Percentiles rank a stretch among this genome's conserved stretches.
These are phyloP conservation scores for Candolleomyces eurysporus DNA, from an alignment of 768 basidiomycete species.

Conservation along the genomic window DNA sequence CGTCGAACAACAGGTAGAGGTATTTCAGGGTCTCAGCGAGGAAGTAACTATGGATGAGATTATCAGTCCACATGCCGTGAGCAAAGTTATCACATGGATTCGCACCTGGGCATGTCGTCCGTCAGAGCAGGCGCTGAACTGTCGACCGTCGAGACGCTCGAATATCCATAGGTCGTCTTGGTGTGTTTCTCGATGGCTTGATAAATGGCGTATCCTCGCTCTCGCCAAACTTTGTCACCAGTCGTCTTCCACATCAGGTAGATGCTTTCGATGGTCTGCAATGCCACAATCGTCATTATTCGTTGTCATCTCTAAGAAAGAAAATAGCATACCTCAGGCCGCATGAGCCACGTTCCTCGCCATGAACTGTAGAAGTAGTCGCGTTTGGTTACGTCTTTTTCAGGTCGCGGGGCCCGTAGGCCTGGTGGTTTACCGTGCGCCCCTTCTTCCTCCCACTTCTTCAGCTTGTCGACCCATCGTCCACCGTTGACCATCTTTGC, in stretches of 20 bases:
- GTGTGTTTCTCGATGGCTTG: conserved; percentile 48
- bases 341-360: conserved; percentile 33
- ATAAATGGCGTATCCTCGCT: conserved; percentile 48
- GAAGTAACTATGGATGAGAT: conserved; percentile 30
- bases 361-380: conserved; percentile 37
- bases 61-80: not conserved
- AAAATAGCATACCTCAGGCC: conserved; percentile 45
- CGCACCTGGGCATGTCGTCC: conserved; percentile 56
- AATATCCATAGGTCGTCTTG: conserved; percentile 45
- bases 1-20: conserved; percentile 63
- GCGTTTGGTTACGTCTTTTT: conserved; percentile 15
- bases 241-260: conserved; percentile 55
- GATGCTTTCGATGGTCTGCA: conserved; percentile 50
- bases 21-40: conserved; percentile 63
- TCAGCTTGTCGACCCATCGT: conserved; percentile 39
- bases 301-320: too few relatives aligned
- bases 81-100: conserved; percentile 2
- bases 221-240: conserved; percentile 48
- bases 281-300: not conserved
- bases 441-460: conserved; percentile 41
- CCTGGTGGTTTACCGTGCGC: conserved; percentile 21
- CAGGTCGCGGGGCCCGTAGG: conserved; percentile 15
- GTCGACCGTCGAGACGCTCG: conserved; percentile 40
- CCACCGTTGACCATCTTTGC: conserved; percentile 32
- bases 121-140: conserved; percentile 21